Conservation (phyloP, 352 stramenopile genomes). For the Globisporangium uncinulatum region DNA sequence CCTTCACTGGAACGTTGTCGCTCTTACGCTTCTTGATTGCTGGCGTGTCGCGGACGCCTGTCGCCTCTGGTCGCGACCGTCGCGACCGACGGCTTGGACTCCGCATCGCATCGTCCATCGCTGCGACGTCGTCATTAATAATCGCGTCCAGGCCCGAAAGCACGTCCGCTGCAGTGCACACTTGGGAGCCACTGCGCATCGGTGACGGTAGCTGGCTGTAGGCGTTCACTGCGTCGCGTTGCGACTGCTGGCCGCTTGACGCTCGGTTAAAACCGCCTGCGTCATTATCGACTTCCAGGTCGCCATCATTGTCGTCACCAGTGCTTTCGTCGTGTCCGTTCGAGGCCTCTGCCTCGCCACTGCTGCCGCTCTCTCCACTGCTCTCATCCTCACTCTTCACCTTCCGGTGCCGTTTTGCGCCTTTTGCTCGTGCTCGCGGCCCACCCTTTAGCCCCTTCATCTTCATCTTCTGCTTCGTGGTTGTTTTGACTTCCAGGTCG, state of each 20-base stretch:
- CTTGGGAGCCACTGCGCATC: slow-evolving; percentile 22
- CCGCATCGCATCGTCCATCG: slow-evolving; percentile 13
- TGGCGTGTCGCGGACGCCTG: background rate
- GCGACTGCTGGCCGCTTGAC: background rate
- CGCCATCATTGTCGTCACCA: too few relatives aligned
- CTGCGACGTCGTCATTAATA: slow-evolving; percentile 28
- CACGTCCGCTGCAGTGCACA: slow-evolving; percentile 36
- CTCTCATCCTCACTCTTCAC: too few relatives aligned
- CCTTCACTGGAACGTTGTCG: background rate
- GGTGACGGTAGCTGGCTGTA: slow-evolving; percentile 29
- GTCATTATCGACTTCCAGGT: too few relatives aligned
- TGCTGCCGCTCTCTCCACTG: too few relatives aligned
- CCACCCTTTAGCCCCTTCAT: too few relatives aligned
- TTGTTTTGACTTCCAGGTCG: too few relatives aligned
- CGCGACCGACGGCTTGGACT: background rate
- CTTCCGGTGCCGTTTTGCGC: too few relatives aligned
- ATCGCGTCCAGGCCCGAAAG: slow-evolving; percentile 39
- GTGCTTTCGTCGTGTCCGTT: too few relatives aligned
- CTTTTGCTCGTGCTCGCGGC: too few relatives aligned
- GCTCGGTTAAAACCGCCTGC: too few relatives aligned
- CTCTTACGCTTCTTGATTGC: background rate
- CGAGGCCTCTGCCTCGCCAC: too few relatives aligned
- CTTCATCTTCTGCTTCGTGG: too few relatives aligned
- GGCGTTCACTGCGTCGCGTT: slow-evolving; percentile 20
- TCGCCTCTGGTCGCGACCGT: background rate